phyloP scores from a whole-genome alignment of 257 asterid genomes.

The Solanum clarkiae region DNA sequence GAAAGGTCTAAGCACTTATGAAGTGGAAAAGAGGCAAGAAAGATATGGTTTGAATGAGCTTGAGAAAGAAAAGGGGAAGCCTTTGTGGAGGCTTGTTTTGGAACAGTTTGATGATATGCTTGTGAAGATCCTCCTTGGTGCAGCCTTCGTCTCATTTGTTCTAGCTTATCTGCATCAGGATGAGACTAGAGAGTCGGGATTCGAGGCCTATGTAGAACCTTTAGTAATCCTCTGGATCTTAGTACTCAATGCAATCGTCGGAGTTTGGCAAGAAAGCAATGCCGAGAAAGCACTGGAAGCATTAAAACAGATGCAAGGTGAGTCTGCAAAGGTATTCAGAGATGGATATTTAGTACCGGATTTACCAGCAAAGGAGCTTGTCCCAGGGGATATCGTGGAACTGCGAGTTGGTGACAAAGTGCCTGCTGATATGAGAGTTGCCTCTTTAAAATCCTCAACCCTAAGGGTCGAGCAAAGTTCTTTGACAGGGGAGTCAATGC shows the following conservation, averaged over 20 bases:
- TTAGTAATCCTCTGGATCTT: conserved; percentile 48
- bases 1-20: conserved; percentile 49
- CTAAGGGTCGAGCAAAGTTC: conserved; percentile 63
- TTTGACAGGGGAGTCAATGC: conserved; percentile 59
- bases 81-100: conserved; percentile 60
- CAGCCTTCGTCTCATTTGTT: conserved; percentile 61
- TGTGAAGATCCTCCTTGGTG: conserved; percentile 57
- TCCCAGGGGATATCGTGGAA: conserved; percentile 67
- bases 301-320: conserved; percentile 58
- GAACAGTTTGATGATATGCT: conserved; percentile 75
- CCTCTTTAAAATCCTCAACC: conserved; percentile 34
- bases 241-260: conserved; percentile 51
- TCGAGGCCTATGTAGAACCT: conserved; percentile 56
- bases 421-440: conserved; percentile 67
- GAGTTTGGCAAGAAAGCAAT: conserved; percentile 70
- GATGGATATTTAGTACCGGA: conserved; percentile 45
- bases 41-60: conserved; percentile 63
- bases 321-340: conserved; percentile 37
- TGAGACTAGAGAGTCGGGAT: conserved; percentile 31
- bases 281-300: conserved; percentile 71
- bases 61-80: conserved; percentile 62
- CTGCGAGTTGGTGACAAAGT: conserved; percentile 60
- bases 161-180: conserved; percentile 49
- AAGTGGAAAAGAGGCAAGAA: conserved; percentile 54
- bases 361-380: conserved; percentile 57